These are phyloP conservation scores for Kodamaea fukazawae DNA, from an alignment of 805 yeast species.

Conservation along the genomic window DNA sequence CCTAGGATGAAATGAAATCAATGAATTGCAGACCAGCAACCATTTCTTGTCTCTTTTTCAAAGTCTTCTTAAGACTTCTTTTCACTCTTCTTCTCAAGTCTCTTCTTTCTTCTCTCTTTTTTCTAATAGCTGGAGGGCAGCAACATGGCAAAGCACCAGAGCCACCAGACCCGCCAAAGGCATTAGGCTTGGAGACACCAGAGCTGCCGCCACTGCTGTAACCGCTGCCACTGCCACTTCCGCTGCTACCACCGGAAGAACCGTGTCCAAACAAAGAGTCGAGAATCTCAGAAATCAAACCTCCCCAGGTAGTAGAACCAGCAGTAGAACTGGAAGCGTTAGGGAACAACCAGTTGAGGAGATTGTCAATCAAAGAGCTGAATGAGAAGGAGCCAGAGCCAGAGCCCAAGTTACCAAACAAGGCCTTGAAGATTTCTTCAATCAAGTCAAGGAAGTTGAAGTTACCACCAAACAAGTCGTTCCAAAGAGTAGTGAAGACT, in stretches of 20 bases:
- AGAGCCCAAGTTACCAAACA: conserved; percentile 8
- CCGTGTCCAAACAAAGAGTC: conserved; percentile 9
- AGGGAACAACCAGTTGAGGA: conserved; percentile 7
- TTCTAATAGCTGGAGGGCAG: conserved; percentile 19
- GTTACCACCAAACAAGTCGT: conserved; percentile 20
- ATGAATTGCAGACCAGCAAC: conserved; percentile 13
- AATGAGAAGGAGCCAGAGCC: conserved; percentile 4
- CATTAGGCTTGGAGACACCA: conserved; percentile 7
- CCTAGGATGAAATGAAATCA: conserved; percentile 7
- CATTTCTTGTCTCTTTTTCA: conserved; percentile 18
- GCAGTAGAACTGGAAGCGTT: not conserved
- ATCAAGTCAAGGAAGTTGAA: conserved; percentile 4
- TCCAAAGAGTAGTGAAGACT: conserved; percentile 17
- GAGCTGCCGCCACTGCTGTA: conserved; percentile 2
- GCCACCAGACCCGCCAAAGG: conserved; percentile 2
- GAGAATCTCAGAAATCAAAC: conserved; percentile 7
- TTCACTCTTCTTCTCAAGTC: conserved; percentile 16
- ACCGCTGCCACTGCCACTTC: conserved; percentile 4
- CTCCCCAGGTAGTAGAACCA: conserved; percentile 7
- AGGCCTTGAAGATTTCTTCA: conserved; percentile 3
- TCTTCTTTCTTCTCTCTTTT: conserved; percentile 15
- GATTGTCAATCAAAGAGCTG: conserved; percentile 4
- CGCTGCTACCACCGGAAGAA: conserved; percentile 6
- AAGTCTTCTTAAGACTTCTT: conserved; percentile 24
- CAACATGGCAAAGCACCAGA: conserved; percentile 21